Evolutionary conservation across 306 rosid species (phyloP).

Genomic region (Fragaria nilgerrensis): DNA sequence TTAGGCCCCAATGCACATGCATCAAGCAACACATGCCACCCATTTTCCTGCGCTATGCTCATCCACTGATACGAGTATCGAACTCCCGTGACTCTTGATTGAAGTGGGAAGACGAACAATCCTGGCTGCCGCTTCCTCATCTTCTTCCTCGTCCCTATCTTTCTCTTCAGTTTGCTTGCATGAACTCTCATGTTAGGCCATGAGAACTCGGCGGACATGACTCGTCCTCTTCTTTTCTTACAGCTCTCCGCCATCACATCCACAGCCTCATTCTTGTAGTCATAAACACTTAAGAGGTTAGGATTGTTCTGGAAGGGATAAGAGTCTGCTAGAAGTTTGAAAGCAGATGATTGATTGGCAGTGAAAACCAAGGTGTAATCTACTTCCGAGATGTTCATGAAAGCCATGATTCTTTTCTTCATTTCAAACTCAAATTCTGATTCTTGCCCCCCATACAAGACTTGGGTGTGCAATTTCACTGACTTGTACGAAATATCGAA

Average conservation of each 20-base stretch:
- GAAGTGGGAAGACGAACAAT: slow-evolving; percentile 76
- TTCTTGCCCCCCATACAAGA: slow-evolving; percentile 46
- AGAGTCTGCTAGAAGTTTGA: slow-evolving; percentile 65
- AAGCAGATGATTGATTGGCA: slow-evolving; percentile 71
- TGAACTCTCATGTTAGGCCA: slow-evolving; percentile 58
- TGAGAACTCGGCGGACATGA: slow-evolving; percentile 54
- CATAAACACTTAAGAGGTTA: slow-evolving; percentile 69
- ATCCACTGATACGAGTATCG: slow-evolving; percentile 80
- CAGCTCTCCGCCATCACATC: slow-evolving; percentile 60
- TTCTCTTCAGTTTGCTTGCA: slow-evolving; percentile 45
- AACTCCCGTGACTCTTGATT: slow-evolving; percentile 70
- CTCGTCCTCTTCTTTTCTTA: slow-evolving; percentile 52
- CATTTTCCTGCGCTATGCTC: slow-evolving; percentile 73
- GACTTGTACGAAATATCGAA: slow-evolving; percentile 56
- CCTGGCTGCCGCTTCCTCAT: slow-evolving; percentile 44
- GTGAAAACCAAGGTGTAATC: slow-evolving; percentile 75
- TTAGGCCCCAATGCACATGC: slow-evolving; percentile 72
- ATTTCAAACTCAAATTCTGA: slow-evolving; percentile 56
- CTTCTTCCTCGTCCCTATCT: slow-evolving; percentile 31
- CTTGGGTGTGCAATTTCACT: slow-evolving; percentile 57
- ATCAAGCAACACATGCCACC: slow-evolving; percentile 81
- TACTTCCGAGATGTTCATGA: slow-evolving; percentile 63
- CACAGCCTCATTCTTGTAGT: slow-evolving; percentile 60
- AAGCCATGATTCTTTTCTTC: slow-evolving; percentile 61
- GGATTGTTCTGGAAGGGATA: slow-evolving; percentile 63